These are phyloP conservation scores for Fusarium chaquense DNA, from an alignment of 2,329 filamentous ascomycete species.

Conservation along the genomic window DNA sequence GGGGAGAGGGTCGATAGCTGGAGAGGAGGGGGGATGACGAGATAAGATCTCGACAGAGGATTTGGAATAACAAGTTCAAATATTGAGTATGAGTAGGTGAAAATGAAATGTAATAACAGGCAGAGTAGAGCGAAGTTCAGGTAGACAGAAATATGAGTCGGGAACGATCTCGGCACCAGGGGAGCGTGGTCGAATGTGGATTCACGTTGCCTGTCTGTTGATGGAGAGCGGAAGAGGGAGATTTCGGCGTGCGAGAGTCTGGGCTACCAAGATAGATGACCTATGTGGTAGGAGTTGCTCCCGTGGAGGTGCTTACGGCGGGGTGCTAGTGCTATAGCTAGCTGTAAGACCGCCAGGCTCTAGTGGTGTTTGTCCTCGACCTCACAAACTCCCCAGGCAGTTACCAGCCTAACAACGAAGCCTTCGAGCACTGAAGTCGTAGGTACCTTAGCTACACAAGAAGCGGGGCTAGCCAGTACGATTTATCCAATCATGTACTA, in stretches of 20 bases:
- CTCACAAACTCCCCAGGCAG: not conserved
- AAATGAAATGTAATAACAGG: conserved; percentile 16
- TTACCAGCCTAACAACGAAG: conserved; percentile 11
- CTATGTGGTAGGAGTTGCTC: not conserved
- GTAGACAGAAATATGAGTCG: conserved; percentile 22
- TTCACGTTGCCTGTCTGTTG: conserved; percentile 32
- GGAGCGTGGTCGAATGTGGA: conserved; percentile 37
- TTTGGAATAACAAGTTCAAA: conserved; percentile 9
- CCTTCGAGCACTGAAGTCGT: conserved; percentile 10
- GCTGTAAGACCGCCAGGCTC: conserved; percentile 6
- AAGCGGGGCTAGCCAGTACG: conserved; percentile 18
- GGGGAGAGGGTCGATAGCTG: conserved; percentile 23
- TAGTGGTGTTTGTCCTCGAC: conserved; percentile 16
- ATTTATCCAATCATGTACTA: not conserved
- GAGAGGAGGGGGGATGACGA: conserved; percentile 24
- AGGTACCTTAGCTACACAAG: not conserved
- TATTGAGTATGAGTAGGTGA: conserved; percentile 20
- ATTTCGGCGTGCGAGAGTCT: conserved; percentile 28
- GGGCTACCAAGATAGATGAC: not conserved
- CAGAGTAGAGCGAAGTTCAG: conserved; percentile 4
- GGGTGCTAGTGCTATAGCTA: conserved; percentile 15
- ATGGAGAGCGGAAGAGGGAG: conserved; percentile 28
- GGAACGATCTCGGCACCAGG: conserved; percentile 40
- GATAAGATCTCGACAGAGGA: conserved; percentile 29
- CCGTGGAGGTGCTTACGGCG: not conserved